Evolutionary conservation across 2,329 filamentous ascomycete genomes (phyloP).

Genomic region (Rhexocercosporidium sp.): DNA sequence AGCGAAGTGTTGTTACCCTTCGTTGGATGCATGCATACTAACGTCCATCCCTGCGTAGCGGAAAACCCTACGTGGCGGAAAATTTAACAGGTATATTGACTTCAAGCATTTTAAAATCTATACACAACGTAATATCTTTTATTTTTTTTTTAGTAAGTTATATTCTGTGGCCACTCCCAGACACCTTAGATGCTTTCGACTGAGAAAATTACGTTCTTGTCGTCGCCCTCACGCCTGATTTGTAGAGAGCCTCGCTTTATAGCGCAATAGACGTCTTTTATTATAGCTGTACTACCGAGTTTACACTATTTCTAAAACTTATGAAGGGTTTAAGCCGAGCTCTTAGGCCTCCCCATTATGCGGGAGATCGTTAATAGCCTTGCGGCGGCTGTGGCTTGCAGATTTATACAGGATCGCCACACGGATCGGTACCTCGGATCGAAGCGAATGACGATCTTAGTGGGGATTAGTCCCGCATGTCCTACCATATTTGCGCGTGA

Average conservation of each 20-base stretch:
- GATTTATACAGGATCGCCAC: no score
- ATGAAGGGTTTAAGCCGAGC: not conserved
- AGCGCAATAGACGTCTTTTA: not conserved
- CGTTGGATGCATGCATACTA: no score
- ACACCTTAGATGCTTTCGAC: conserved; percentile 13
- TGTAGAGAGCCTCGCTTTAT: not conserved
- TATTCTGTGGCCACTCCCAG: conserved; percentile 11
- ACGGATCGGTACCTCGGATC: no score
- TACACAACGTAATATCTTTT: not conserved
- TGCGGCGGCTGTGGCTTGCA: not conserved
- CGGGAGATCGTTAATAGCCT: not conserved
- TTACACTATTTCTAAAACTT: not conserved
- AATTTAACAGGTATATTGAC: conserved; percentile 10
- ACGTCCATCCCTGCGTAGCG: conserved; percentile 11
- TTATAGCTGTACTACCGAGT: not conserved
- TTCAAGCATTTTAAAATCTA: conserved; percentile 7
- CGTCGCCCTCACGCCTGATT: not conserved
- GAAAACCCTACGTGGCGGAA: conserved; percentile 6
- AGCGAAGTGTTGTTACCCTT: no score
- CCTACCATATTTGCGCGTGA: not conserved
- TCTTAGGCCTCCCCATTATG: not conserved
- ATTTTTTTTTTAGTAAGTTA: not conserved
- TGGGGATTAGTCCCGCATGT: no score
- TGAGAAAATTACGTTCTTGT: not conserved
- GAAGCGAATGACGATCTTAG: no score